Percentiles rank a stretch among this genome's conserved stretches.
Evolutionary conservation across 257 asterid species (phyloP).

Genomic region (Dorcoceras hygrometricum): DNA sequence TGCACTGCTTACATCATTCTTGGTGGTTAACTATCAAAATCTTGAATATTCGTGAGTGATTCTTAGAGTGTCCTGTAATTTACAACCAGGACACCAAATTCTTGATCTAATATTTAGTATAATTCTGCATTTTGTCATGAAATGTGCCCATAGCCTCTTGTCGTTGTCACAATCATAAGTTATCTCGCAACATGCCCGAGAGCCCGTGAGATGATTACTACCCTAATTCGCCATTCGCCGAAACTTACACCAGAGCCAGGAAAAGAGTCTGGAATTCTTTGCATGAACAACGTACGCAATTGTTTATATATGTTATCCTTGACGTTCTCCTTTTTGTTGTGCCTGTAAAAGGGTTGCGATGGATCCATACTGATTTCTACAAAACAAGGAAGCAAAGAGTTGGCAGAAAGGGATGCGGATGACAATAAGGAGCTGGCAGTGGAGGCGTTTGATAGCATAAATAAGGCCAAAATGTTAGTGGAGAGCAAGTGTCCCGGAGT

Average conservation of each 20-base stretch:
- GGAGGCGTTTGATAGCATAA: conserved; percentile 70
- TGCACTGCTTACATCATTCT: not conserved
- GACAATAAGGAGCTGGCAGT: conserved; percentile 73
- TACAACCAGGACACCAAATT: no score
- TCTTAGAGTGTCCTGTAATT: no score
- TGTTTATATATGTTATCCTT: no score
- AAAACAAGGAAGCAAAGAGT: conserved; percentile 53
- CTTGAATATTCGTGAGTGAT: not conserved
- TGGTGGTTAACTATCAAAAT: not conserved
- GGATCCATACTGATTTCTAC: conserved; percentile 68
- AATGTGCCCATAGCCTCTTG: no score
- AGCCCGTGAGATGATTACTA: no score
- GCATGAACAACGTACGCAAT: not conserved
- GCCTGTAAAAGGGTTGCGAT: conserved; percentile 70
- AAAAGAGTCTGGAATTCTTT: not conserved
- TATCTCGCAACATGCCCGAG: no score
- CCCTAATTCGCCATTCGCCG: no score
- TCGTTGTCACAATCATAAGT: no score
- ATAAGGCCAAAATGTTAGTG: conserved; percentile 64
- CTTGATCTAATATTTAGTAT: no score
- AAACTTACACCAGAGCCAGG: not conserved
- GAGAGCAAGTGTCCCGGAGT: conserved; percentile 90
- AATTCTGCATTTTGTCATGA: no score
- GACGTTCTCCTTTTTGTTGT: not conserved
- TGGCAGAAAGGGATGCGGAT: conserved; percentile 81